A percentile compares a stretch with the other conserved stretches of the same genome.
Conservation (phyloP, 306 rosid genomes). For the Amphicarpaea edgeworthii region DNA sequence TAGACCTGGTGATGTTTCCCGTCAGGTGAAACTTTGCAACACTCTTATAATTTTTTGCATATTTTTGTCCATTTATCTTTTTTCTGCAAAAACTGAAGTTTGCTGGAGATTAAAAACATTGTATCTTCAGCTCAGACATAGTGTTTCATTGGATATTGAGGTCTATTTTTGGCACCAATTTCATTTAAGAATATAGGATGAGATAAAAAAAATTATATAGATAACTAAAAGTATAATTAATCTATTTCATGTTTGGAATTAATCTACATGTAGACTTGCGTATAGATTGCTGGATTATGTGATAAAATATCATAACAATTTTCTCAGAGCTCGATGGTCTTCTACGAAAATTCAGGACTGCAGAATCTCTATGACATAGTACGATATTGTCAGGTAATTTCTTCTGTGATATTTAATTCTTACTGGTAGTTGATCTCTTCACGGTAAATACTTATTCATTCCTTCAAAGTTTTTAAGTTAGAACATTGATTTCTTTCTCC, state of each 20-base stretch:
- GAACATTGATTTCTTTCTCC: slow-evolving; percentile 22
- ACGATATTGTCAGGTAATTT: slow-evolving; percentile 81
- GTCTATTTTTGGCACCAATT: slow-evolving; percentile 33
- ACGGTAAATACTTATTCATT: neutral
- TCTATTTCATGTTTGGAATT: slow-evolving; percentile 23
- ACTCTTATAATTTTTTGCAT: slow-evolving; percentile 22
- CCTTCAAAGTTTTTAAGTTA: slow-evolving; percentile 1
- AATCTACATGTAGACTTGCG: neutral
- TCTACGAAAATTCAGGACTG: slow-evolving; percentile 90
- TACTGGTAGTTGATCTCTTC: slow-evolving; percentile 5
- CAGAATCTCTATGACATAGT: slow-evolving; percentile 95
- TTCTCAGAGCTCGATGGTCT: slow-evolving; percentile 96
- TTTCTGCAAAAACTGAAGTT: slow-evolving; percentile 37
- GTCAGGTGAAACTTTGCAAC: slow-evolving; percentile 66
- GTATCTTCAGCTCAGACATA: slow-evolving; percentile 26
- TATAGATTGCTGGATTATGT: slow-evolving; percentile 33
- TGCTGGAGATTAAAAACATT: slow-evolving; percentile 19
- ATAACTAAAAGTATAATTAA: slow-evolving; percentile 26
- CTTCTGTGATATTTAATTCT: slow-evolving; percentile 30
- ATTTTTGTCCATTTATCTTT: slow-evolving; percentile 18
- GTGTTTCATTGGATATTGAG: slow-evolving; percentile 28
- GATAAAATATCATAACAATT: slow-evolving; percentile 37
- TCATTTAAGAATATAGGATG: slow-evolving; percentile 35
- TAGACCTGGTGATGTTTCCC: slow-evolving; percentile 89
- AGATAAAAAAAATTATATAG: slow-evolving; percentile 16